Conservation (phyloP, 768 basidiomycete species). For the Gelatoporia subvermispora region DNA sequence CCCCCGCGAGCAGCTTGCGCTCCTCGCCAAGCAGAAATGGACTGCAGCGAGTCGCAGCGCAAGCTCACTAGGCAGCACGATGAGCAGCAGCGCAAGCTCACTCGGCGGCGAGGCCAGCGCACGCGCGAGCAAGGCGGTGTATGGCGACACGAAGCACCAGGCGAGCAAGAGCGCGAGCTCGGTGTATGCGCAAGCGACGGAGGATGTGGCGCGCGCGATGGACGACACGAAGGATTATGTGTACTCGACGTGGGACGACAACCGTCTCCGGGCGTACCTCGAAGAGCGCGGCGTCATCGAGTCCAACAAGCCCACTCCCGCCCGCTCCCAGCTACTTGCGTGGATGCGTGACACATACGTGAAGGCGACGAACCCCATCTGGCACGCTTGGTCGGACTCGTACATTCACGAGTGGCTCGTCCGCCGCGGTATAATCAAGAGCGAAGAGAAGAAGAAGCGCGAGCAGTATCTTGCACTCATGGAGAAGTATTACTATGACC, state of each 20-base stretch:
- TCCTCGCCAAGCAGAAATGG: constrained; percentile 72
- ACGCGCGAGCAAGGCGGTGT: constrained; percentile 26
- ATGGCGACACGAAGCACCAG: constrained; percentile 40
- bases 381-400: constrained; percentile 83
- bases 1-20: constrained; percentile 71
- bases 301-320: constrained; percentile 51
- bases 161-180: constrained; percentile 24
- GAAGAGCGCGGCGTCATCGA: constrained; percentile 70
- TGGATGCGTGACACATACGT: constrained; percentile 70
- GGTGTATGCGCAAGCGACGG: constrained; percentile 47
- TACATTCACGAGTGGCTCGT: constrained; percentile 86
- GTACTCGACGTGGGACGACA: constrained; percentile 84
- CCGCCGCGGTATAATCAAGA: constrained; percentile 66
- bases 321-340: constrained; percentile 58
- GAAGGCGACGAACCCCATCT: constrained; percentile 57
- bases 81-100: constrained; percentile 39
- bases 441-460: constrained; percentile 53
- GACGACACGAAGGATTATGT: constrained; percentile 83
- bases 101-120: constrained; percentile 18
- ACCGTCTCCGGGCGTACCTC: constrained; percentile 63
- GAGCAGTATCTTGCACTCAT: constrained; percentile 61
- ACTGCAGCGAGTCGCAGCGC: constrained; percentile 56
- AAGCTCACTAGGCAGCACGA: constrained; percentile 32
- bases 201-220: constrained; percentile 43
- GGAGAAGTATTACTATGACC: constrained; percentile 72